Conservation (phyloP, 164 flowering plant genomes). For the Dillenia suffruticosa region DNA sequence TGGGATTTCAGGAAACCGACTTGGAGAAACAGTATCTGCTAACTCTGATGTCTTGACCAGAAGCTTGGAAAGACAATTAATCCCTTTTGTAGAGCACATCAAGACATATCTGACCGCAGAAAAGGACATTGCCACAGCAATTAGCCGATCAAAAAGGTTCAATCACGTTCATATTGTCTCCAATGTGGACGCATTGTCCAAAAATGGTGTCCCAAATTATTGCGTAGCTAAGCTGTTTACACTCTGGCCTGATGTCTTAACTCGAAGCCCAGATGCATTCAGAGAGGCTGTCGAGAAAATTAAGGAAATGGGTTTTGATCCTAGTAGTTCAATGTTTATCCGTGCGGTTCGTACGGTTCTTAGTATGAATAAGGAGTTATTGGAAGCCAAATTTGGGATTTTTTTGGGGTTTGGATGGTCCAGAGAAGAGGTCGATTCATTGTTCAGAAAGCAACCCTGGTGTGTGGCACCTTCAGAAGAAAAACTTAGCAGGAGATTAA, state of each 20-base stretch:
- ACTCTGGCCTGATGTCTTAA: not conserved
- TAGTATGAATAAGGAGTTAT: not conserved
- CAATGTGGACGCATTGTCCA: too few species aligned
- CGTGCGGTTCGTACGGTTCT: not conserved
- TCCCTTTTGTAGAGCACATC: not conserved
- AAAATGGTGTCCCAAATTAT: too few species aligned
- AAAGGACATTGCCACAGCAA: too few species aligned
- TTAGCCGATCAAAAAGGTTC: too few species aligned
- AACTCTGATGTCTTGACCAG: not conserved
- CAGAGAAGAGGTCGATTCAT: not conserved
- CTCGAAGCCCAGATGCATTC: not conserved
- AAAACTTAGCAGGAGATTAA: conserved; percentile 1
- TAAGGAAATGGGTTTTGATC: conserved; percentile 7
- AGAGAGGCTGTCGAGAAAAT: conserved; percentile 4
- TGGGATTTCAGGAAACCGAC: not conserved
- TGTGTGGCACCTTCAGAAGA: conserved; percentile 4
- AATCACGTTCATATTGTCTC: too few species aligned
- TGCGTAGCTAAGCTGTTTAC: too few species aligned
- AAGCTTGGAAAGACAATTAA: not conserved
- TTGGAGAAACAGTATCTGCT: not conserved
- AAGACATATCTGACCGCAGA: too few species aligned
- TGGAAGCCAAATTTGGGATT: conserved; percentile 1
- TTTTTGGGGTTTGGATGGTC: conserved; percentile 11
- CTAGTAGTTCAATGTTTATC: not conserved
- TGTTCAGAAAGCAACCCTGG: conserved; percentile 1